Percentiles rank a stretch among this genome's conserved stretches.
phyloP scores from a whole-genome alignment of 768 basidiomycete species.

The Mycena filopes region DNA sequence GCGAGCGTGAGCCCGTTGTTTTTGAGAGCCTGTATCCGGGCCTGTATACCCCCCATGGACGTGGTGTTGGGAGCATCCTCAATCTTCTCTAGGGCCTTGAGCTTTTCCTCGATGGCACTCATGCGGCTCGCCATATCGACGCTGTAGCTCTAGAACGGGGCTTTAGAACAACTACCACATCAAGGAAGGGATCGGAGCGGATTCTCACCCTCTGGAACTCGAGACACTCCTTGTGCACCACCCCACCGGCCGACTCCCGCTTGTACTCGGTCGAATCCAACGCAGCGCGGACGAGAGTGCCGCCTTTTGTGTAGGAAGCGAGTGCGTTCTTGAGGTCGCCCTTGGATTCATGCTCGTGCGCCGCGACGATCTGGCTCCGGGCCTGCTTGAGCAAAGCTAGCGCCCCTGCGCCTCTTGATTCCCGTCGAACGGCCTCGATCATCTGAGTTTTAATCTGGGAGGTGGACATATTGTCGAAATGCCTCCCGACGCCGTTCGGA shows the following conservation, averaged over 20 bases:
- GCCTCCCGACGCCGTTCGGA: constrained; percentile 31
- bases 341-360: constrained; percentile 60
- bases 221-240: constrained; percentile 69
- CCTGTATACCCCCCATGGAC: constrained; percentile 79
- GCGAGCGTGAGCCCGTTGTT: constrained; percentile 69
- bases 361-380: constrained; percentile 63
- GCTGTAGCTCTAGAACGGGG: constrained; percentile 45
- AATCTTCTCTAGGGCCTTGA: constrained; percentile 54
- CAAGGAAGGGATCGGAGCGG: constrained; percentile 25
- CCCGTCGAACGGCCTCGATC: constrained; percentile 58
- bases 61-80: constrained; percentile 55
- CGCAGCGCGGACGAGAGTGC: constrained; percentile 64
- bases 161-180: constrained; percentile 19
- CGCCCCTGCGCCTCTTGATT: constrained; percentile 68
- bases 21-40: constrained; percentile 80
- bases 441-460: constrained; percentile 57
- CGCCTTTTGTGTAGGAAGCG: constrained; percentile 69
- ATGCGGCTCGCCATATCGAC: constrained; percentile 51
- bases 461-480: constrained; percentile 50
- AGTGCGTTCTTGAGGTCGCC: constrained; percentile 74
- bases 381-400: constrained; percentile 72
- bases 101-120: constrained; percentile 56
- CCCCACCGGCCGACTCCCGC: constrained; percentile 61
- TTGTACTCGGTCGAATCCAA: constrained; percentile 71
- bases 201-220: constrained; percentile 72